Evolutionary conservation across 208 protist species (phyloP).

Genomic region (Herpetomonas tarakana): DNA sequence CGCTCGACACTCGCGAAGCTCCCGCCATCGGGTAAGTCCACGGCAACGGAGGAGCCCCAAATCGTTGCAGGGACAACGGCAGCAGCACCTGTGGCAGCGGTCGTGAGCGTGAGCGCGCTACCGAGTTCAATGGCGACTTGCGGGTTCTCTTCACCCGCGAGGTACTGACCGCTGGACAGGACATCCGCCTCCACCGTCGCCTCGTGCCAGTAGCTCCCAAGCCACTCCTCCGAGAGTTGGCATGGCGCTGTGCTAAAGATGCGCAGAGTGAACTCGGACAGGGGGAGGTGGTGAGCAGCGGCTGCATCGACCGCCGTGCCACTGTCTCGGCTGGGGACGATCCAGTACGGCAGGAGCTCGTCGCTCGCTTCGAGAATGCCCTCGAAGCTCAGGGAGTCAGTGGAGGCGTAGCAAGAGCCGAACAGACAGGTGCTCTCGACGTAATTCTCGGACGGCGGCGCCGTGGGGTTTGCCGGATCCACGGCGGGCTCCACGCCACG

Average conservation of each 20-base stretch:
- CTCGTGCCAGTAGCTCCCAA: constrained; percentile 56
- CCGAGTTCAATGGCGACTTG: too few species aligned
- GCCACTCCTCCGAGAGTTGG: constrained; percentile 38
- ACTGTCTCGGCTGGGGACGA: constrained; percentile 63
- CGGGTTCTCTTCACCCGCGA: constrained; percentile 53
- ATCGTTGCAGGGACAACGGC: too few species aligned
- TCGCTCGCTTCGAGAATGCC: constrained; percentile 41
- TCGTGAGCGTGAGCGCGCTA: too few species aligned
- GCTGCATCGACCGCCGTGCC: too few species aligned
- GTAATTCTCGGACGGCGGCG: not conserved
- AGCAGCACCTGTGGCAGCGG: too few species aligned
- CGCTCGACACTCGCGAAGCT: too few species aligned
- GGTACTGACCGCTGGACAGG: constrained; percentile 43
- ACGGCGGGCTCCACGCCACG: constrained; percentile 7
- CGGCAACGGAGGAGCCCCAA: too few species aligned
- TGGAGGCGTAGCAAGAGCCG: constrained; percentile 40
- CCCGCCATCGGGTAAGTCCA: too few species aligned
- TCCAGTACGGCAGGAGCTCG: constrained; percentile 50
- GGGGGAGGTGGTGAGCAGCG: too few species aligned
- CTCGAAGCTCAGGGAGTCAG: constrained; percentile 64
- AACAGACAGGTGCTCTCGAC: constrained; percentile 21
- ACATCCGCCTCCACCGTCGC: constrained; percentile 20
- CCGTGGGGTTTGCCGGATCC: not conserved
- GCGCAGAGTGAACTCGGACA: constrained; percentile 55
- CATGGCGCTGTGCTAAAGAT: constrained; percentile 52